phyloP scores from a whole-genome alignment of 345 rosid genomes.

The Cardamine occulta region DNA sequence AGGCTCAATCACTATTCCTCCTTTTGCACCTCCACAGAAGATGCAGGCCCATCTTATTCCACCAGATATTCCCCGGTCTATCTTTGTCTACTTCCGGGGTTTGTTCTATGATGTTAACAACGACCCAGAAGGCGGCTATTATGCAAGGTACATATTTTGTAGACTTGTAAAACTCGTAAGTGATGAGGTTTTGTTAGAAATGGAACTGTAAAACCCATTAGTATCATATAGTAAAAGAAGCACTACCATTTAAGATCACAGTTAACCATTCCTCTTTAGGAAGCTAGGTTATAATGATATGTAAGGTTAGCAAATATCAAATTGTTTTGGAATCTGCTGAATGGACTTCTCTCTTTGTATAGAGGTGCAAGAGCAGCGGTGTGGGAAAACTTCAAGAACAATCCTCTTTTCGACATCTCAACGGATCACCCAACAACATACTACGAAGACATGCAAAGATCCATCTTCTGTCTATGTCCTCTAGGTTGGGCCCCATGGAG shows the following conservation, averaged over 20 bases:
- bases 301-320: background rate
- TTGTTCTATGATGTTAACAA: slow-evolving; percentile 91
- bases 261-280: background rate
- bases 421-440: slow-evolving; percentile 93
- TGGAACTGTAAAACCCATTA: background rate
- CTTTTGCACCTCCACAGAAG: slow-evolving; percentile 95
- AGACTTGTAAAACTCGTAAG: background rate
- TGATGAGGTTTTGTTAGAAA: background rate
- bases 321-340: slow-evolving; percentile 19
- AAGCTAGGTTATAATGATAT: background rate
- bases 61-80: slow-evolving; percentile 76
- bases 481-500: slow-evolving; percentile 99
- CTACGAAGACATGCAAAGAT: slow-evolving; percentile 97
- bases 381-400: slow-evolving; percentile 97
- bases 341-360: slow-evolving; percentile 18
- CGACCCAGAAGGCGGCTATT: slow-evolving; percentile 97
- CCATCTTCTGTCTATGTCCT: slow-evolving; percentile 91
- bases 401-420: slow-evolving; percentile 92
- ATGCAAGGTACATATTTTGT: slow-evolving; percentile 68
- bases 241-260: background rate
- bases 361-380: slow-evolving; percentile 99
- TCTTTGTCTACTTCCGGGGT: slow-evolving; percentile 94
- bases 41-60: slow-evolving; percentile 88
- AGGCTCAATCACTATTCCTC: slow-evolving; percentile 94
- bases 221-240: background rate